Conservation (phyloP, 805 yeast species). For the Teunomyces lycoperdinae region DNA sequence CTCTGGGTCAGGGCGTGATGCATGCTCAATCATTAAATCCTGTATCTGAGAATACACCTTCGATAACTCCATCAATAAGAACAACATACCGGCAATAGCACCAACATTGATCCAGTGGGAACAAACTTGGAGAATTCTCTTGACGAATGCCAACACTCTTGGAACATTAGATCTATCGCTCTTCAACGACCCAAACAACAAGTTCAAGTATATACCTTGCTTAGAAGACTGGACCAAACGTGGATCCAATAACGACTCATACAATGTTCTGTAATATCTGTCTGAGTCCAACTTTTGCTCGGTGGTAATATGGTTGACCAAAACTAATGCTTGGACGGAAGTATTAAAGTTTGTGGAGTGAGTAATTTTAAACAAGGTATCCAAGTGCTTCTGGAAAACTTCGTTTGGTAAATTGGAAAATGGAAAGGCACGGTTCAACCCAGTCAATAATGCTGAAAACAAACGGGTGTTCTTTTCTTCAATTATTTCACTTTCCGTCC, state of each 20-base stretch:
- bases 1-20: constrained; percentile 45
- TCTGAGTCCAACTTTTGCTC: constrained; percentile 56
- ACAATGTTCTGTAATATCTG: constrained; percentile 82
- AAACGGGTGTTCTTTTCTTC: constrained; percentile 83
- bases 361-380: constrained; percentile 83
- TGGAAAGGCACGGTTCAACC: constrained; percentile 94
- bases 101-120: constrained; percentile 86
- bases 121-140: constrained; percentile 83
- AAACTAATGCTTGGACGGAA: constrained; percentile 84
- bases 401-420: constrained; percentile 74
- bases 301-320: constrained; percentile 75
- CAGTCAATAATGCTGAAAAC: constrained; percentile 88
- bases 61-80: constrained; percentile 64
- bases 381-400: constrained; percentile 70
- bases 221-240: constrained; percentile 84
- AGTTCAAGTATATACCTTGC: constrained; percentile 86
- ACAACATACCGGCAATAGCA: constrained; percentile 80
- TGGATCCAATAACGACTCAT: constrained; percentile 84
- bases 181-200: constrained; percentile 79
- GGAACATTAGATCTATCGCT: constrained; percentile 53
- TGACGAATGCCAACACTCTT: constrained; percentile 84
- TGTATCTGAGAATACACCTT: constrained; percentile 63
- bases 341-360: constrained; percentile 94
- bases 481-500: constrained; percentile 58
- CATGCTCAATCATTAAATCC: constrained; percentile 54